Conservation (phyloP, 192 early-diverging fungal genomes). For the Pilaira anomala region DNA sequence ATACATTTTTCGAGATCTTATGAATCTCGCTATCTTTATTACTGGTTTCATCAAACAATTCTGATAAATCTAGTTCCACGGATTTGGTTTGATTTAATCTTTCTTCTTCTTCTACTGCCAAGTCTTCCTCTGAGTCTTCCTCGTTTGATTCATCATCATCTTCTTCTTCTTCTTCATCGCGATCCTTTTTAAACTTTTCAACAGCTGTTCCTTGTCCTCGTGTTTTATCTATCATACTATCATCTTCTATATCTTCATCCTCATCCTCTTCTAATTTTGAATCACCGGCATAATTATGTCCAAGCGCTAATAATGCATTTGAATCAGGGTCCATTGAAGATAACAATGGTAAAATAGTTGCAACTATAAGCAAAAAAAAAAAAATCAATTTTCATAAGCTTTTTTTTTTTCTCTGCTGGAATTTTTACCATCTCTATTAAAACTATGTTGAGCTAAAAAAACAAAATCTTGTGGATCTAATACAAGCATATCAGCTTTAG, state of each 20-base stretch:
- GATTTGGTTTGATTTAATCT: neutral
- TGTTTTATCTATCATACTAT: neutral
- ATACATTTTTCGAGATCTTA: conserved; percentile 9
- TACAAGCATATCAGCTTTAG: conserved; percentile 55
- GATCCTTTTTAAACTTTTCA: conserved; percentile 1
- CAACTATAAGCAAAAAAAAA: conserved; percentile 5
- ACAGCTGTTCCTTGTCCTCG: neutral
- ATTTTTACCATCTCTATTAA: conserved; percentile 24
- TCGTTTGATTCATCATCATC: neutral
- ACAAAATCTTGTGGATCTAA: conserved; percentile 62
- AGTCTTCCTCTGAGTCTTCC: neutral
- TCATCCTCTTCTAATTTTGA: neutral
- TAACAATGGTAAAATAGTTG: conserved; percentile 13
- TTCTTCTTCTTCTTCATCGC: neutral
- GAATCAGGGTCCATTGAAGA: conserved; percentile 18
- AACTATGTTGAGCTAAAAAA: conserved; percentile 44
- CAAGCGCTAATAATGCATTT: conserved; percentile 17
- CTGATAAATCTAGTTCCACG: neutral
- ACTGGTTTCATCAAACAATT: conserved; percentile 10
- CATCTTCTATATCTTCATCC: conserved; percentile 1
- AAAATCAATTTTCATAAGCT: neutral
- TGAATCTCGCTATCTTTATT: neutral
- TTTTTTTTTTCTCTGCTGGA: neutral
- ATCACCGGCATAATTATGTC: conserved; percentile 5
- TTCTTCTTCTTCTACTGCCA: neutral